Evolutionary conservation across 129 eudicot species (phyloP), one percentile per base, ranked within the genome.

Genomic region (Lactuca saligna): DNA sequence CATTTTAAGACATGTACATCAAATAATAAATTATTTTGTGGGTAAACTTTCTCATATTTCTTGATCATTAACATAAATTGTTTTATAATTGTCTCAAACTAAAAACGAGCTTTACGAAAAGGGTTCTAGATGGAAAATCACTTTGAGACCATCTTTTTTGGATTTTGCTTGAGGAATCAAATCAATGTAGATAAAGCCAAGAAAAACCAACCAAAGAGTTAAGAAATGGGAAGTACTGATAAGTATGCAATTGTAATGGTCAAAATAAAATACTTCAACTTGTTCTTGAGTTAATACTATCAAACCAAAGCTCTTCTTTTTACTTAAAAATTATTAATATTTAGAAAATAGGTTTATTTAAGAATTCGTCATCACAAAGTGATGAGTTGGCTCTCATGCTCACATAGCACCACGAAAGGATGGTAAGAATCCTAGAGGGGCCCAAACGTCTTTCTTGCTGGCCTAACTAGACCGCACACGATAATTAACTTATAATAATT

Each of bases 361-460:
- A 35, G 53, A 46, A 62, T 66, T 68, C 39, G 63, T 10, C 63
- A 68, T 37, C 13, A 25, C 63, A 37, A 72, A 37, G 44, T 72
- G 70, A 63, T 72, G 77, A 72, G 70, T 61, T 72, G 70, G 70
- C 41, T 72, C 56, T 72, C 53, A 25, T 62, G 69, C 54, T 49
- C 49, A 61, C 68, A 17, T 61, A 61, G 54, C 75, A 65, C 66
- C 75, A 70, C 57, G 25, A 41, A 41, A 57, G 7, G 44, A 39
- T 39, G 11, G 44, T 39, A 5, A 39, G 44, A 39, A 39, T 0
- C 44, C 9, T 29, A 11, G 56, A 39, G 61, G 66, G 77, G 55
- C 61, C 70, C 69, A 63, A 53, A 63, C 63, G 54, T 58, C 33
- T 34, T 62, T 72, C 62, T 72, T 53, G 77, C 10, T 72, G 61